Evolutionary conservation across 805 yeast genomes (phyloP), one percentile per base, ranked within the genome.

Genomic region (Candida mattraensis): DNA sequence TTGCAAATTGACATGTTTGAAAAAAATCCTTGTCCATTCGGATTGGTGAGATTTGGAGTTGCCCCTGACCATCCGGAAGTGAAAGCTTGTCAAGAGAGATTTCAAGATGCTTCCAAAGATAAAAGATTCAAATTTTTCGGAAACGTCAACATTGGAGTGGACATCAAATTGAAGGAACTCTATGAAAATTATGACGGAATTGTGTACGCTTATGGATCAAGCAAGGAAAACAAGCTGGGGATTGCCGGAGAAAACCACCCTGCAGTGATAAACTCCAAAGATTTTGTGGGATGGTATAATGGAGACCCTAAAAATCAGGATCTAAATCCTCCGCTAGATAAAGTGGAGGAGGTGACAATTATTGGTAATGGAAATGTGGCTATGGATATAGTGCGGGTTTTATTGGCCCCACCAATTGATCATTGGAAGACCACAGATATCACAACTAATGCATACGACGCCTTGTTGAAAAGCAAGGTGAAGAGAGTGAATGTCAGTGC

Each of bases 51-150:
- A 22, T 89, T 76, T 56, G 99, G 99, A 1, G 98, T 93, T n/a
- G 97, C 99, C 0, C 99, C 99, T 2, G 99, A 93, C 61, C 97
- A 93, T 61, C 96, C 96, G 0, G 98, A 93, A 53, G 98, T 93
- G 20, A 91, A 89, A 58, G 80, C 80, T 41, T 84, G 93, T 67
- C 70, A 81, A 57, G 83, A 83, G 13, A 80, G 88, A 34, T 83
- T 93, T 54, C 72, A 70, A 7, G 79, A 80, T 15, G 65, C 66
- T 11, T 38, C 55, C 47, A 16, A 47, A 16, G 54, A 58, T 13
- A 56, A 61, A 5, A 52, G 61, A 8, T 78, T 80, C 52, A 57
- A 66, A 24, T 88, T 83, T 51, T 67, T 72, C 35, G 97, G 97
- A 0, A 86, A 87, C 52, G 78, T 77, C 7, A 62, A 66, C 4